phyloP scores from a whole-genome alignment of 805 yeast species.

The Priceomyces carsonii region DNA sequence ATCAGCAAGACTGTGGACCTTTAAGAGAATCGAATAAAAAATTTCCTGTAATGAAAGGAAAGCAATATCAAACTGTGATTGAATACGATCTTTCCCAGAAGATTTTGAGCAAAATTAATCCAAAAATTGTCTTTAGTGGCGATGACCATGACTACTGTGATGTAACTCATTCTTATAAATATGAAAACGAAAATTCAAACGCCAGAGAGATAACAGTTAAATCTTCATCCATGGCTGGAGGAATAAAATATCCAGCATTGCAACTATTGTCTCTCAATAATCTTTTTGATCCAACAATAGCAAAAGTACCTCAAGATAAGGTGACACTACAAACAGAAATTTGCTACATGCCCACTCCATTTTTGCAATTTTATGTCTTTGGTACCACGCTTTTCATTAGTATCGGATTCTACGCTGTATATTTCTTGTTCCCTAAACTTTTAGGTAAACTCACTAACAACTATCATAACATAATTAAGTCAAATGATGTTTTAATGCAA shows the following conservation, averaged over 20 bases:
- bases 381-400: neutral
- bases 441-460: neutral
- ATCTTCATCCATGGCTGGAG: conserved; percentile 91
- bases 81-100: conserved; percentile 58
- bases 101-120: conserved; percentile 59
- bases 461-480: too few relatives aligned
- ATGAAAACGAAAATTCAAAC: conserved; percentile 24
- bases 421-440: neutral
- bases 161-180: conserved; percentile 49
- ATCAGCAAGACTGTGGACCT: conserved; percentile 69
- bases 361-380: neutral
- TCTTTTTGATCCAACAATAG: conserved; percentile 27
- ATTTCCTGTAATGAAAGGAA: conserved; percentile 74
- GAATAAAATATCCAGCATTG: conserved; percentile 80
- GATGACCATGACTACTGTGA: conserved; percentile 98
- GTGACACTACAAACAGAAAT: conserved; percentile 43
- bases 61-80: conserved; percentile 89
- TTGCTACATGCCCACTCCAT: conserved; percentile 62
- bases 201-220: conserved; percentile 83
- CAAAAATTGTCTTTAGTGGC: conserved; percentile 77
- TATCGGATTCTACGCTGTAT: neutral
- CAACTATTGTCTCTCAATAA: conserved; percentile 73
- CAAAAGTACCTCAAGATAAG: neutral
- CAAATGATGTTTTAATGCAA: too few relatives aligned
- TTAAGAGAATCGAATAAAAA: conserved; percentile 62